These are phyloP conservation scores for Candida freyschussii DNA, from an alignment of 1,139 yeast species.

Conservation along the genomic window DNA sequence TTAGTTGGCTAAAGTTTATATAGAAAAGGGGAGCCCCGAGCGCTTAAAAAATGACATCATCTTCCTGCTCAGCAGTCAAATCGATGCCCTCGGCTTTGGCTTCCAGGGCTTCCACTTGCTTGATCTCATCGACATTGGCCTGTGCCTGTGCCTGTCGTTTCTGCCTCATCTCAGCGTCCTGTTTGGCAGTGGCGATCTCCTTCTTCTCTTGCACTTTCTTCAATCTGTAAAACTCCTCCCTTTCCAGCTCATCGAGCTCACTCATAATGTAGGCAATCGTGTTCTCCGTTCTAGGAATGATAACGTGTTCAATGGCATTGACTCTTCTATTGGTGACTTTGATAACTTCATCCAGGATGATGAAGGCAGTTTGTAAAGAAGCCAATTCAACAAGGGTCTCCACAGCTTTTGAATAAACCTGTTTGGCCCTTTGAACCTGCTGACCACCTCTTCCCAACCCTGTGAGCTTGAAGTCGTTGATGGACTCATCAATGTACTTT, in stretches of 20 bases:
- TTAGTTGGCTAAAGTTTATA: too few relatives aligned
- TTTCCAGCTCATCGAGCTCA: slow-evolving; percentile 93
- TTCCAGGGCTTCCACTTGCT: slow-evolving; percentile 12
- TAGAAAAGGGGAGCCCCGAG: background rate
- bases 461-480: slow-evolving; percentile 91
- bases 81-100: slow-evolving; percentile 21
- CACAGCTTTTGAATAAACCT: slow-evolving; percentile 89
- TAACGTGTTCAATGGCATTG: slow-evolving; percentile 97
- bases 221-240: slow-evolving; percentile 95
- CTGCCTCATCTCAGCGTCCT: slow-evolving; percentile 30
- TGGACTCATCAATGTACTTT: slow-evolving; percentile 71
- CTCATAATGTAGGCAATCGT: slow-evolving; percentile 91
- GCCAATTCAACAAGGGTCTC: slow-evolving; percentile 95
- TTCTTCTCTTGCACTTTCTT: slow-evolving; percentile 97
- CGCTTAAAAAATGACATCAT: slow-evolving; percentile 46
- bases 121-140: slow-evolving; percentile 21
- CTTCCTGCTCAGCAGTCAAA: slow-evolving; percentile 40
- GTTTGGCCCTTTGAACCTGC: slow-evolving; percentile 92
- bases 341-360: slow-evolving; percentile 93
- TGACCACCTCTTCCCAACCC: slow-evolving; percentile 99
- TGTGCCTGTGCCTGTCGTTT: slow-evolving; percentile 18
- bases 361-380: slow-evolving; percentile 91
- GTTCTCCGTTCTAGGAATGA: slow-evolving; percentile 95
- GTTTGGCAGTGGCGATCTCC: slow-evolving; percentile 48
- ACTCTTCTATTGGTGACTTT: slow-evolving; percentile 98